Base-by-base conservation (phyloP, 805 yeast species). In the Candida ponderosae region DNA sequence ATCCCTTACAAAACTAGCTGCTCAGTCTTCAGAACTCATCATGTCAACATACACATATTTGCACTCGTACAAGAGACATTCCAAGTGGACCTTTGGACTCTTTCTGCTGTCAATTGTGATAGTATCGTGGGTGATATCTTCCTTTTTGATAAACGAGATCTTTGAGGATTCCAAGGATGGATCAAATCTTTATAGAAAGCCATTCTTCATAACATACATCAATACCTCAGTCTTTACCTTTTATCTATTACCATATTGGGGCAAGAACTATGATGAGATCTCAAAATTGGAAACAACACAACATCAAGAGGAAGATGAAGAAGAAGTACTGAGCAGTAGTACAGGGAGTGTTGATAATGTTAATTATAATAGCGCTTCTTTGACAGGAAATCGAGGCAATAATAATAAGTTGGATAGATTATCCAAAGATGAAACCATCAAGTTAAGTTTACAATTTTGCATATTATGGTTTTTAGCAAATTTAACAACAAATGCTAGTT, bases 381-480 rank as follows among this genome's bases (percentile, higher is more conserved):
- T n/a, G 10, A 17, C n/a, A 21, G 9, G 9, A 9, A 7, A 21
- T 21, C 6, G 23, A 21, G 6, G 23, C 9, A 21, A 21, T 11
- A 42, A 44, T 24, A 33, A 39, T 14, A 18, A 35, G 16, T 42
- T 57, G 36, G 48, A 55, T 15, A 53, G 57, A 19, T 57, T 77
- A 17, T 60, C 70, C 0, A 50, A 72, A 11, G 59, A 60, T 26
- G 90, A 88, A 42, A 93, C 97, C 0, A 70, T 86, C 11, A 62
- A 62, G 39, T 60, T 93, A 32, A 79, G 96, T 43, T 69, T 81
- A 13, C 85, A 87, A 61, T 93, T 93, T 57, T 81, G 94, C 44
- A 60, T 83, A 4, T 64, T 93, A 31, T 93, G 98, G 98, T 93
- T 86, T 54, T 42, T 79, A 15, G 95, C 97, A 3, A 93, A 93